Evolutionary conservation across 345 rosid genomes (phyloP).

Genomic region (Cardiospermum halicacabum): DNA sequence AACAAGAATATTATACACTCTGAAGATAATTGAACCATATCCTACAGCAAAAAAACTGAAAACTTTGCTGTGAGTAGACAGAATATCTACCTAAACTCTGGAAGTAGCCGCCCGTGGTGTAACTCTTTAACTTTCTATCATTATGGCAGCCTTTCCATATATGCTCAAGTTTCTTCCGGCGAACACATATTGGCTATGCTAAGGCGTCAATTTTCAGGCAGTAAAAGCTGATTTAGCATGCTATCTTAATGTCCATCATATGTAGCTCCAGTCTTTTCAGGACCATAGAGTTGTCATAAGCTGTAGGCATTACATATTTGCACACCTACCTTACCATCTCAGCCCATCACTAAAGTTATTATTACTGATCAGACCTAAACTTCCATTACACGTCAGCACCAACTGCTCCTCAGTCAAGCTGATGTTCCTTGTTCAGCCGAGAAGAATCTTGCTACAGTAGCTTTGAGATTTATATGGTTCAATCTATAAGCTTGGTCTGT

Average conservation of each 20-base stretch:
- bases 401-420: neutral
- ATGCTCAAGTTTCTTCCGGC: neutral
- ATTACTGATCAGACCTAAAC: conserved; percentile 4
- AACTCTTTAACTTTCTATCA: no score
- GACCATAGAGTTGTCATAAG: neutral
- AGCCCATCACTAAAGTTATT: conserved; percentile 6
- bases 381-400: neutral
- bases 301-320: neutral
- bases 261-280: neutral
- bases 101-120: neutral
- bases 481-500: neutral
- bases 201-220: neutral
- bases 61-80: conserved; percentile 14
- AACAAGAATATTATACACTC: neutral
- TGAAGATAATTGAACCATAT: conserved; percentile 2
- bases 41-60: conserved; percentile 18
- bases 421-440: conserved; percentile 1
- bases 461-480: conserved; percentile 11
- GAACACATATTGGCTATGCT: neutral
- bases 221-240: neutral
- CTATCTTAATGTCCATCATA: neutral
- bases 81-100: neutral
- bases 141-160: neutral
- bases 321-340: neutral
- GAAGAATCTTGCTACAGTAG: conserved; percentile 6